These are phyloP conservation scores for Lepidium africanum DNA, from an alignment of 345 rosid species.

Conservation along the genomic window DNA sequence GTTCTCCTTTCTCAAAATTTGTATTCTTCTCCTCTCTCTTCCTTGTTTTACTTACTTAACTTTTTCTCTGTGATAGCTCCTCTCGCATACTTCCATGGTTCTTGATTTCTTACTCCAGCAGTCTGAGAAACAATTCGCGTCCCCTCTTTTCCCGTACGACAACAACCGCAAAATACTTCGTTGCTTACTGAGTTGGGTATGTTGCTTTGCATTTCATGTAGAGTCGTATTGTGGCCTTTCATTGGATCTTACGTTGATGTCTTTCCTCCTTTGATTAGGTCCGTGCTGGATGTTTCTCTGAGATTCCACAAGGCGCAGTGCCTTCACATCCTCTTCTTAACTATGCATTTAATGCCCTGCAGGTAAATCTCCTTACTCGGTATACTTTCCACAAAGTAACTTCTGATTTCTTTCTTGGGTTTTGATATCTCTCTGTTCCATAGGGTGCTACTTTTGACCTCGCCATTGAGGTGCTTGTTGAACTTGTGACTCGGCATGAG, in stretches of 20 bases:
- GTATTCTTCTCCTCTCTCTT: not conserved
- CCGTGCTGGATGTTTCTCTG: slow-evolving; percentile 92
- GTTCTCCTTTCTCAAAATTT: not conserved
- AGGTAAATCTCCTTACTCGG: slow-evolving; percentile 34
- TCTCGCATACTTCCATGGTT: slow-evolving; percentile 70
- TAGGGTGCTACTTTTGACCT: slow-evolving; percentile 79
- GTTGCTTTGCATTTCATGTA: slow-evolving; percentile 18
- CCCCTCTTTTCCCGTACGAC: slow-evolving; percentile 36
- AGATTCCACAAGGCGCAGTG: slow-evolving; percentile 65
- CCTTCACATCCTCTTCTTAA: slow-evolving; percentile 79
- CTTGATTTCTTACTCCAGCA: slow-evolving; percentile 82
- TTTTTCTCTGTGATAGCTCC: slow-evolving; percentile 46
- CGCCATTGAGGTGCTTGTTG: slow-evolving; percentile 87
- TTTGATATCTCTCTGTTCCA: slow-evolving; percentile 12
- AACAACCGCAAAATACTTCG: slow-evolving; percentile 73
- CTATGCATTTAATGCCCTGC: slow-evolving; percentile 71
- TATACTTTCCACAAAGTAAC: not conserved
- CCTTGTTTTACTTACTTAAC: not conserved
- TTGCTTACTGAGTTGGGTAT: slow-evolving; percentile 96
- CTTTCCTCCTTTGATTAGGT: slow-evolving; percentile 41
- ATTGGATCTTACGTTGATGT: not conserved
- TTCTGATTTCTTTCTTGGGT: not conserved
- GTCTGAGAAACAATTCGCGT: slow-evolving; percentile 55
- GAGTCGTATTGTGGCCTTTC: not conserved
- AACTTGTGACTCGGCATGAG: slow-evolving; percentile 84